Evolutionary conservation across 106 monocot genomes (phyloP).

Genomic region (Ottelia alismoides): DNA sequence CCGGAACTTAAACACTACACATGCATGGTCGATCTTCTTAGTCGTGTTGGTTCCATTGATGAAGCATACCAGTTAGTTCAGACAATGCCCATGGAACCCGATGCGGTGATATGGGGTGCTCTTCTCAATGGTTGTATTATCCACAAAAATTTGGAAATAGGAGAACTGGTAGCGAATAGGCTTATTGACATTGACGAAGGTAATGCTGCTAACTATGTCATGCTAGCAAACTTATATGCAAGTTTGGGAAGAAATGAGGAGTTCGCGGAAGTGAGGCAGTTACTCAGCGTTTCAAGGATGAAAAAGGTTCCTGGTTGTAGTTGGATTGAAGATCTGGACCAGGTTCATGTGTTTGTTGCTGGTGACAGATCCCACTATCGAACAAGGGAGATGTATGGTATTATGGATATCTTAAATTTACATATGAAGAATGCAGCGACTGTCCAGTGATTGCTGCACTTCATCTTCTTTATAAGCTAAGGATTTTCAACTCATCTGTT

Average conservation of each 20-base stretch:
- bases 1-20: conserved; percentile 39
- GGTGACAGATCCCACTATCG: conserved; percentile 26
- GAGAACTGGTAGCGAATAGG: conserved; percentile 29
- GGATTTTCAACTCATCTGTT: too few species aligned
- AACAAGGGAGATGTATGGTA: conserved; percentile 20
- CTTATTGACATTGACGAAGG: conserved; percentile 32
- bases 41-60: conserved; percentile 30
- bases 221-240: conserved; percentile 42
- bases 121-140: conserved; percentile 34
- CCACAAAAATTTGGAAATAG: conserved; percentile 20
- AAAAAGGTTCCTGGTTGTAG: conserved; percentile 44
- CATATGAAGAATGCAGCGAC: conserved; percentile 25
- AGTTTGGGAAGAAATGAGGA: conserved; percentile 15
- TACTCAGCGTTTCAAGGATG: conserved; percentile 19
- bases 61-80: conserved; percentile 29
- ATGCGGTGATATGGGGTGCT: conserved; percentile 43
- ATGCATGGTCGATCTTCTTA: conserved; percentile 49
- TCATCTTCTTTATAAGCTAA: too few species aligned
- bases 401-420: conserved; percentile 10
- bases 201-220: conserved; percentile 31
- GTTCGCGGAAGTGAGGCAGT: conserved; percentile 16
- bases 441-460: too few species aligned
- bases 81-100: conserved; percentile 43
- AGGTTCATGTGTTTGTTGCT: conserved; percentile 40
- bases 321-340: conserved; percentile 35